phyloP scores from a whole-genome alignment of 228 moss, liverwort and hornwort species.

The Sphagnum fallax region DNA sequence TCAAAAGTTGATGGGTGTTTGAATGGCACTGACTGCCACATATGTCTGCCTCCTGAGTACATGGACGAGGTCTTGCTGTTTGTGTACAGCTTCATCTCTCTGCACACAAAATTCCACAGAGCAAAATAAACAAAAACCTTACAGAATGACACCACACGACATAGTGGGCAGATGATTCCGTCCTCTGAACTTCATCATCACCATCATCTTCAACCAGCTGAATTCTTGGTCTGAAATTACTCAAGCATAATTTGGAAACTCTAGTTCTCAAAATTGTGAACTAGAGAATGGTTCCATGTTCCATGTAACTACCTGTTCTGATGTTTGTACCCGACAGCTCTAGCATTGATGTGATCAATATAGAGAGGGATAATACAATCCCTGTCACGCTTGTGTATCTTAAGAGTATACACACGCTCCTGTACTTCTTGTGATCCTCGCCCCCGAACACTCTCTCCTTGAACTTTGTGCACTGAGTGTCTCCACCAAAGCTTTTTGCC shows the following conservation, averaged over 20 bases:
- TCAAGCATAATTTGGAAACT: too few relatives aligned
- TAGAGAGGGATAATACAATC: constrained; percentile 40
- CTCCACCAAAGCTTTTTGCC: constrained; percentile 52
- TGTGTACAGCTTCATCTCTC: neutral
- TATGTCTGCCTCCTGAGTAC: neutral
- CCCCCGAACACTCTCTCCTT: constrained; percentile 31
- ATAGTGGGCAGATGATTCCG: too few relatives aligned
- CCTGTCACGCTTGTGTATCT: constrained; percentile 36
- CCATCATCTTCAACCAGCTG: too few relatives aligned
- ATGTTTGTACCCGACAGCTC: constrained; percentile 36
- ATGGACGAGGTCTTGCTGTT: neutral
- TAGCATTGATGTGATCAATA: constrained; percentile 36
- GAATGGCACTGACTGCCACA: constrained; percentile 61
- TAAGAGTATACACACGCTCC: constrained; percentile 28
- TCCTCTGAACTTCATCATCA: too few relatives aligned
- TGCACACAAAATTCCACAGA: neutral
- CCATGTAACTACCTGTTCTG: constrained; percentile 26
- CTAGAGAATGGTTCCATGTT: too few relatives aligned
- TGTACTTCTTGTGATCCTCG: constrained; percentile 4
- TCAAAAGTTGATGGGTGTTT: constrained; percentile 56
- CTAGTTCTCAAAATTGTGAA: too few relatives aligned
- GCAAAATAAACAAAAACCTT: too few relatives aligned
- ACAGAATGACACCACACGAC: too few relatives aligned
- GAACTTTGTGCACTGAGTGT: constrained; percentile 18
- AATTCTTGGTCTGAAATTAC: too few relatives aligned